phyloP scores from a whole-genome alignment of 495 filamentous ascomycete genomes.

The Neurospora hispaniola region DNA sequence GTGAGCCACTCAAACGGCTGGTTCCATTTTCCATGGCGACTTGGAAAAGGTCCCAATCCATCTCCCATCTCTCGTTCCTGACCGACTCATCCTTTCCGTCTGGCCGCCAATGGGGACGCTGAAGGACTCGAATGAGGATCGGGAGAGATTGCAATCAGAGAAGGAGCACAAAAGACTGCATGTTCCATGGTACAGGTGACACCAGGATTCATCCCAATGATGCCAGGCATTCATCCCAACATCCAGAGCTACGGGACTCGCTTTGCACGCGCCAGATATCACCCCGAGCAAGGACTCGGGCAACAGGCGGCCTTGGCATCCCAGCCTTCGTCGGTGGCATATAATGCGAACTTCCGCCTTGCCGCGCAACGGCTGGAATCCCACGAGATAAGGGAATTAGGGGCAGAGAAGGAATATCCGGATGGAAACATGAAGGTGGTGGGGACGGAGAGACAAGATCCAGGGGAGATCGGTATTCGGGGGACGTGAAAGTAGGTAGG shows the following conservation, averaged over 20 bases:
- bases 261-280: background rate
- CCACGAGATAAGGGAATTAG: background rate
- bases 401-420: background rate
- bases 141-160: background rate
- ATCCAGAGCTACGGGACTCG: background rate
- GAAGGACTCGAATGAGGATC: background rate
- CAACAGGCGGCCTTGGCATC: background rate
- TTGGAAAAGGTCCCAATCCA: background rate
- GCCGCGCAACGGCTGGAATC: background rate
- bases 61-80: background rate
- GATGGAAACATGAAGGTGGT: background rate
- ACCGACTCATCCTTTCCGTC: background rate
- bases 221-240: background rate
- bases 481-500: background rate
- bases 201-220: background rate
- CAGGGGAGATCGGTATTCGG: background rate
- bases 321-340: background rate
- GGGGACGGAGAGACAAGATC: background rate
- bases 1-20: background rate
- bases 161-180: background rate
- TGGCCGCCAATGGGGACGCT: background rate
- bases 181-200: background rate
- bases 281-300: background rate
- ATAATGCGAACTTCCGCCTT: background rate
- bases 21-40: background rate